phyloP scores from a whole-genome alignment of 192 early-diverging fungal genomes.

The Coemansia sp. region DNA sequence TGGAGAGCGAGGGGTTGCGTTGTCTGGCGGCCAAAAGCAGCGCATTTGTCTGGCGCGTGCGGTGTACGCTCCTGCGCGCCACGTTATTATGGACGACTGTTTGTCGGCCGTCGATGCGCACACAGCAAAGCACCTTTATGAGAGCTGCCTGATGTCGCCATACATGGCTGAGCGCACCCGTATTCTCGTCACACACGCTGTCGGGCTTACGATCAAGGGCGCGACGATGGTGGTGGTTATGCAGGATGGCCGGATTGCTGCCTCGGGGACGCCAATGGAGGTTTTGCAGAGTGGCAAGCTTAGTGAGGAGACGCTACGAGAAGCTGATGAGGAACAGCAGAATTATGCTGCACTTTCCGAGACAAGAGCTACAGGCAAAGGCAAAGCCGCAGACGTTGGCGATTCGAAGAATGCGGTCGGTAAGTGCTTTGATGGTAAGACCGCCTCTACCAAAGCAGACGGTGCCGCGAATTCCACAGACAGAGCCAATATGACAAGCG shows the following conservation, averaged over 20 bases:
- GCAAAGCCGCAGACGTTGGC: slow-evolving; percentile 33
- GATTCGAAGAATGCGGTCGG: slow-evolving; percentile 7
- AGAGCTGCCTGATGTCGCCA: slow-evolving; percentile 70
- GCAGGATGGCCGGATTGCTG: slow-evolving; percentile 66
- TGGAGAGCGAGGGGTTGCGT: slow-evolving; percentile 84
- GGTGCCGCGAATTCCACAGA: slow-evolving; percentile 54
- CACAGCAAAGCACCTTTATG: slow-evolving; percentile 84
- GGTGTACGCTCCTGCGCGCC: slow-evolving; percentile 71
- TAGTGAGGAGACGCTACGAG: slow-evolving; percentile 38
- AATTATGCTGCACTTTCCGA: slow-evolving; percentile 24
- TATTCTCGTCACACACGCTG: slow-evolving; percentile 92
- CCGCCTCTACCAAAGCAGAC: slow-evolving; percentile 55
- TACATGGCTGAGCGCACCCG: slow-evolving; percentile 76
- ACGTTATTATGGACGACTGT: slow-evolving; percentile 86
- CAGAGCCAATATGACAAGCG: slow-evolving; percentile 11
- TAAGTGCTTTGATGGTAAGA: slow-evolving; percentile 30
- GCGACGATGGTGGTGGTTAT: slow-evolving; percentile 63
- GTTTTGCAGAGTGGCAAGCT: slow-evolving; percentile 39
- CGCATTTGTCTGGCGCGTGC: slow-evolving; percentile 86
- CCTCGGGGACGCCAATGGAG: slow-evolving; percentile 55
- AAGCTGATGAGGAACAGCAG: slow-evolving; percentile 34
- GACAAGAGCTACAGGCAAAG: slow-evolving; percentile 17
- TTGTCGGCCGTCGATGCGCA: slow-evolving; percentile 97
- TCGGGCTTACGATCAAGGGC: slow-evolving; percentile 67
- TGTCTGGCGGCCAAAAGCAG: slow-evolving; percentile 88